A percentile compares a stretch with the other conserved stretches of the same genome.
These are phyloP conservation scores for Schizophyllum commune DNA, from an alignment of 1,284 basidiomycete genomes.

Conservation along the genomic window DNA sequence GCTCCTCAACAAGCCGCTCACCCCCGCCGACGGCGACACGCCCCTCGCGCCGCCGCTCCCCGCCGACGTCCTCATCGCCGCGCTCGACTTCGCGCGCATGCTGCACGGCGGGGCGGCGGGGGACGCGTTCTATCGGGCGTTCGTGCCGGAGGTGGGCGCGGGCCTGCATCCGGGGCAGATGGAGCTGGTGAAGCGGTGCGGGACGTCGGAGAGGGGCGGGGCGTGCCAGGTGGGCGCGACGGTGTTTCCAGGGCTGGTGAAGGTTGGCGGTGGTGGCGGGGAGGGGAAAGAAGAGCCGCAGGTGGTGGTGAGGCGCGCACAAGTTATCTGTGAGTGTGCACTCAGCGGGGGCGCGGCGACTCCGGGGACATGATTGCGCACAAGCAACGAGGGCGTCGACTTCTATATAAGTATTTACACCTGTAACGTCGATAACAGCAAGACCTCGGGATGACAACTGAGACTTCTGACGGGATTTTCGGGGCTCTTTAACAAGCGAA, in stretches of 20 bases:
- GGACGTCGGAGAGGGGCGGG: constrained; percentile 64
- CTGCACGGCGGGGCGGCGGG: constrained; percentile 63
- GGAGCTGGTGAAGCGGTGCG: constrained; percentile 72
- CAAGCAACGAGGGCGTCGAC: not conserved
- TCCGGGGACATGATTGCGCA: constrained; percentile 8
- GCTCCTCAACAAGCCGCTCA: constrained; percentile 20
- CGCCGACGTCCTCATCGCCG: constrained; percentile 53
- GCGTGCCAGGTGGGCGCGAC: constrained; percentile 68
- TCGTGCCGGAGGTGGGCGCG: constrained; percentile 70
- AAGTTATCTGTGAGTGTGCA: constrained; percentile 79
- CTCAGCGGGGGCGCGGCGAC: constrained; percentile 26
- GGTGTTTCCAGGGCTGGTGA: constrained; percentile 78
- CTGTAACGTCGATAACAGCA: not conserved
- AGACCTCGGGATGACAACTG: too few species aligned
- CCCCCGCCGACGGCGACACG: constrained; percentile 16
- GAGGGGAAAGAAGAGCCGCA: constrained; percentile 24
- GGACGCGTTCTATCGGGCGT: constrained; percentile 75
- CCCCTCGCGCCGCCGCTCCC: constrained; percentile 20
- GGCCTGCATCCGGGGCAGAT: constrained; percentile 51
- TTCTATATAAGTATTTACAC: constrained; percentile 8
- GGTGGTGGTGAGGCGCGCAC: constrained; percentile 71
- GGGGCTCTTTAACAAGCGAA: too few species aligned
- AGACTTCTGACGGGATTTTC: too few species aligned
- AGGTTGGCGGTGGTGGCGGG: constrained; percentile 38
- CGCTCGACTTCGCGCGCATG: constrained; percentile 74